Percentiles rank a stretch among this genome's conserved stretches.
Conservation (phyloP, 768 basidiomycete species). For the Neoboletus magnificus region DNA sequence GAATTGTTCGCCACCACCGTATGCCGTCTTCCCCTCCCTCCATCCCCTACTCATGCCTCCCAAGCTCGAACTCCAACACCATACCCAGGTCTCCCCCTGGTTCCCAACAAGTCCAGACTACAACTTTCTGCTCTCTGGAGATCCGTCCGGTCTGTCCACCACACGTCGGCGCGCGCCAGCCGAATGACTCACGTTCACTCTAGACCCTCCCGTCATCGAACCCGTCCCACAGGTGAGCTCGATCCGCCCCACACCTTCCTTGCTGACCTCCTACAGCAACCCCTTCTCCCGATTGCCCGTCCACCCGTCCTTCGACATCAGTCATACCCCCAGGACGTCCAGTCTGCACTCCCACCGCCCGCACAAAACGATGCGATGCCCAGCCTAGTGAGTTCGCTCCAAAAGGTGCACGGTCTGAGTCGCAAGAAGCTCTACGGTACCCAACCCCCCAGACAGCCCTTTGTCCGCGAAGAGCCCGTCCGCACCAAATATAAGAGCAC, state of each 20-base stretch:
- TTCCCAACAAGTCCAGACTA: conserved; percentile 40
- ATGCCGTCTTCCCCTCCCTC: conserved; percentile 7
- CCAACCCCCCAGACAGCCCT: conserved; percentile 49
- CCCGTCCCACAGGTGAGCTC: conserved; percentile 13
- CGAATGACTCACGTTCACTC: neutral
- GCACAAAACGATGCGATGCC: conserved; percentile 33
- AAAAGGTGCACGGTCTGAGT: conserved; percentile 65
- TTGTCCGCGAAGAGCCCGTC: conserved; percentile 51
- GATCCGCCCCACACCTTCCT: neutral
- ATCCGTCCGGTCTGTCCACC: conserved; percentile 20
- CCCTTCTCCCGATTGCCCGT: neutral
- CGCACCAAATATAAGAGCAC: conserved; percentile 33
- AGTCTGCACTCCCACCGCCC: conserved; percentile 15
- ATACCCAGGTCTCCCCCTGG: conserved; percentile 32
- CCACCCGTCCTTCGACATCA: conserved; percentile 28
- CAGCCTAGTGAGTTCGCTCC: conserved; percentile 58
- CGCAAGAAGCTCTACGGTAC: conserved; percentile 65
- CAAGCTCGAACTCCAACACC: conserved; percentile 26
- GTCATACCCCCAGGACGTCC: conserved; percentile 28
- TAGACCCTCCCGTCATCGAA: conserved; percentile 9
- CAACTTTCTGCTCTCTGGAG: conserved; percentile 44
- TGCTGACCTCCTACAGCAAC: conserved; percentile 11
- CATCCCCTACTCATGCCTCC: neutral
- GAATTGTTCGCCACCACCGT: conserved; percentile 49
- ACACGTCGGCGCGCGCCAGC: neutral